phyloP scores from a whole-genome alignment of 371 early-diverging fungal species.

The Globomyces sp. region DNA sequence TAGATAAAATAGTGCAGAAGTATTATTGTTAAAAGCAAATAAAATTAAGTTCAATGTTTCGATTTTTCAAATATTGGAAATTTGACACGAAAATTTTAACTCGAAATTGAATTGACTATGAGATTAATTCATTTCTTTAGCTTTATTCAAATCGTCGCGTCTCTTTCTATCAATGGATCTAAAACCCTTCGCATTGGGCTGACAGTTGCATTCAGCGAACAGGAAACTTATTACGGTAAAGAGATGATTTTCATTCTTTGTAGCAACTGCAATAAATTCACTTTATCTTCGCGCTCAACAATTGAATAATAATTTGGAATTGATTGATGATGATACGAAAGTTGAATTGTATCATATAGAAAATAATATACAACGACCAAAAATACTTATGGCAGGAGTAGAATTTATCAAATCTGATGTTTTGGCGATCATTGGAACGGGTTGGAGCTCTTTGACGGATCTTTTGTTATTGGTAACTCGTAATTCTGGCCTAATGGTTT shows the following conservation, averaged over 20 bases:
- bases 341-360: too few relatives aligned
- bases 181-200: slow-evolving; percentile 1
- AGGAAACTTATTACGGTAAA: not conserved
- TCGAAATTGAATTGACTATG: too few relatives aligned
- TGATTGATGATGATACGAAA: too few relatives aligned
- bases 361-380: too few relatives aligned
- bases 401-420: not conserved
- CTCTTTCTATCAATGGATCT: slow-evolving; percentile 9
- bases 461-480: slow-evolving; percentile 1
- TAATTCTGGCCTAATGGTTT: slow-evolving; percentile 8
- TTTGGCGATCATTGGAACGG: slow-evolving; percentile 5
- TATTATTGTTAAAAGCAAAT: too few relatives aligned
- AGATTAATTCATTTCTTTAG: too few relatives aligned
- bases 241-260: not conserved
- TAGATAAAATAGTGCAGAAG: too few relatives aligned
- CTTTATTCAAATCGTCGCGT: too few relatives aligned
- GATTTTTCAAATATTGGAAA: too few relatives aligned
- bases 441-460: not conserved
- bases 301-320: not conserved
- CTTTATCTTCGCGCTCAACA: slow-evolving; percentile 7
- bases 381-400: not conserved
- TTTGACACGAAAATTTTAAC: too few relatives aligned
- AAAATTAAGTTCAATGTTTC: too few relatives aligned
- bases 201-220: not conserved
- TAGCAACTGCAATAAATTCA: not conserved